Conservation (phyloP, 176 grass and related monocot species). For the Ananas comosus region DNA sequence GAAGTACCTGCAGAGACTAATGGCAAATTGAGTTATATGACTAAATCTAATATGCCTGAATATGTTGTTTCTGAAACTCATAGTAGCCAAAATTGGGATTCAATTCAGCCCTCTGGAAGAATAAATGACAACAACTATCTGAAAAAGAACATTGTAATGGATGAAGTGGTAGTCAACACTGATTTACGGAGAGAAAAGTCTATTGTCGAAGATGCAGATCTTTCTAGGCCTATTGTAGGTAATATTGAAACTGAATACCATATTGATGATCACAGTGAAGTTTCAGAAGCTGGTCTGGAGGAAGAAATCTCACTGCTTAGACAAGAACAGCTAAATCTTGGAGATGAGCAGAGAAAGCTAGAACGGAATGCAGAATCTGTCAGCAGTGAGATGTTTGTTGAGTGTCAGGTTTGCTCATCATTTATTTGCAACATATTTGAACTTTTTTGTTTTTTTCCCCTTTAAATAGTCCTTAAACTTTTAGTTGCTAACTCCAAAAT, state of each 20-base stretch:
- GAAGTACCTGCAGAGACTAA: neutral
- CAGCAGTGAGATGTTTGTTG: constrained; percentile 93
- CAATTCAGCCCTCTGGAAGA: neutral
- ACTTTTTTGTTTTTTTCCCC: neutral
- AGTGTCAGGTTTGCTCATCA: constrained; percentile 69
- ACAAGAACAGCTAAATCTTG: constrained; percentile 72
- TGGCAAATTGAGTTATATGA: neutral
- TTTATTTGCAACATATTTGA: neutral
- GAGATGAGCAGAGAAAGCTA: constrained; percentile 70
- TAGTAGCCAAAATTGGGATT: constrained; percentile 20
- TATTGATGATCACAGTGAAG: constrained; percentile 25
- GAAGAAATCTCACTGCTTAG: constrained; percentile 70
- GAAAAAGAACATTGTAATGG: constrained; percentile 27
- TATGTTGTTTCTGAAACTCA: constrained; percentile 18
- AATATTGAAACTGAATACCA: constrained; percentile 7
- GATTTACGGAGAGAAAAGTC: neutral
- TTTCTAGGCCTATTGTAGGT: constrained; percentile 7
- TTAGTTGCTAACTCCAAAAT: neutral
- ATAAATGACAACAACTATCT: neutral
- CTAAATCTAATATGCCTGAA: constrained; percentile 22
- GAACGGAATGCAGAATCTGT: constrained; percentile 86
- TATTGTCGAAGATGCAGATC: constrained; percentile 1
- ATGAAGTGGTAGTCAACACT: constrained; percentile 18
- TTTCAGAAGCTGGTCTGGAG: constrained; percentile 56
- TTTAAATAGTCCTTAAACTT: neutral